phyloP scores from a whole-genome alignment of 352 stramenopile genomes.

The Peronospora tabacina region DNA sequence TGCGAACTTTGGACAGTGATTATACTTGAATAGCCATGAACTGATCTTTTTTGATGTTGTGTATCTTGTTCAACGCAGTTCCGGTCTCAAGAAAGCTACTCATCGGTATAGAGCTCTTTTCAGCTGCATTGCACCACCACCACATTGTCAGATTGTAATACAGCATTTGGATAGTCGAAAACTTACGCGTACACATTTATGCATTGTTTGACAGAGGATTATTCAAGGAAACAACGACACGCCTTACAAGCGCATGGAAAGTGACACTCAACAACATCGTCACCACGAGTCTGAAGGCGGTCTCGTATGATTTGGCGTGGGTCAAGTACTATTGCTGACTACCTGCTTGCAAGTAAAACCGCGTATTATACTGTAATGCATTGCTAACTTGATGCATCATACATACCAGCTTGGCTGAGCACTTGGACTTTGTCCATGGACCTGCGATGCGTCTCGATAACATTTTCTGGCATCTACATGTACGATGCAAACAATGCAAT shows the following conservation, averaged over 20 bases:
- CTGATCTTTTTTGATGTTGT: conserved; percentile 20
- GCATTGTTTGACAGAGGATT: conserved; percentile 12
- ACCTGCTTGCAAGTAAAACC: conserved; percentile 9
- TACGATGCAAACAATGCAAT: not conserved
- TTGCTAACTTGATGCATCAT: conserved; percentile 2
- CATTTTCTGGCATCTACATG: conserved; percentile 4
- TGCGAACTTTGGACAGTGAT: conserved; percentile 18
- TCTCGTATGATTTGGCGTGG: conserved; percentile 21
- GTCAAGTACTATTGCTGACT: conserved; percentile 6
- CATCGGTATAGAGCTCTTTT: conserved; percentile 27
- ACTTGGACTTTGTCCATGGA: not conserved
- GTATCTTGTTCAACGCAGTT: conserved; percentile 17
- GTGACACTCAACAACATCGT: conserved; percentile 2
- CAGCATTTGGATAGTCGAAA: conserved; percentile 22
- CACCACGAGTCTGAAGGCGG: conserved; percentile 15
- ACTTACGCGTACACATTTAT: conserved; percentile 11
- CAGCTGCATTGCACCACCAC: not conserved
- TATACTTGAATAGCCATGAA: conserved; percentile 1
- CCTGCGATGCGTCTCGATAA: not conserved
- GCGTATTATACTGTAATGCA: conserved; percentile 2
- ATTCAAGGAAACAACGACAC: conserved; percentile 6
- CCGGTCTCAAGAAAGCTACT: conserved; percentile 25
- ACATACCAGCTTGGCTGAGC: conserved; percentile 14
- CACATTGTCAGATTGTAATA: conserved; percentile 24
- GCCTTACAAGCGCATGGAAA: conserved; percentile 23